Percentiles rank a stretch among this genome's conserved stretches.
Evolutionary conservation across 2,329 filamentous ascomycete genomes (phyloP).

Genomic region (Trichoderma brevicompactum): DNA sequence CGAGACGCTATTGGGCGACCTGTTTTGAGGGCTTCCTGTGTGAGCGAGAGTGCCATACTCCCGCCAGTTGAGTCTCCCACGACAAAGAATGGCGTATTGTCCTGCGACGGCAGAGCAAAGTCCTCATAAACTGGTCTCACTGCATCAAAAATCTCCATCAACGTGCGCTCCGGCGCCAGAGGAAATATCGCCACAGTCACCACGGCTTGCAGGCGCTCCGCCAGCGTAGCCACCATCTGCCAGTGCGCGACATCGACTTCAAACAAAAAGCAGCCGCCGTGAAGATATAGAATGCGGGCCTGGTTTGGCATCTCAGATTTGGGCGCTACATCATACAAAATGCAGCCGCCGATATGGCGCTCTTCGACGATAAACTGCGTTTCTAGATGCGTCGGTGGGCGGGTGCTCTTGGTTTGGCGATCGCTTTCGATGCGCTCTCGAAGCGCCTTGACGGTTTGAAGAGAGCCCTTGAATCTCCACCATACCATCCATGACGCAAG

Average conservation of each 20-base stretch:
- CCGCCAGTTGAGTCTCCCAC: slow-evolving; percentile 42
- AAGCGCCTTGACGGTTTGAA: slow-evolving; percentile 35
- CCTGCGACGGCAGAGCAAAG: slow-evolving; percentile 36
- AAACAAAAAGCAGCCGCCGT: slow-evolving; percentile 41
- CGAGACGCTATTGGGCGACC: slow-evolving; percentile 36
- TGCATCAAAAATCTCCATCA: slow-evolving; percentile 41
- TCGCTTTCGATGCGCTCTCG: slow-evolving; percentile 35
- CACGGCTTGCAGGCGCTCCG: slow-evolving; percentile 39
- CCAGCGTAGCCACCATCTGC: slow-evolving; percentile 37
- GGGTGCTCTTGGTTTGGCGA: slow-evolving; percentile 32
- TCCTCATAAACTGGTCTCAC: slow-evolving; percentile 42
- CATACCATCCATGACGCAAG: slow-evolving; percentile 38
- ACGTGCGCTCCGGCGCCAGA: slow-evolving; percentile 39
- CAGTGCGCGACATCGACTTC: slow-evolving; percentile 39
- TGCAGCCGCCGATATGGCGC: slow-evolving; percentile 31
- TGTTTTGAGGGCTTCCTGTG: slow-evolving; percentile 37
- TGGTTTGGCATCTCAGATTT: slow-evolving; percentile 39
- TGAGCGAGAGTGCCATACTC: slow-evolving; percentile 40
- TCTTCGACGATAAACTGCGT: slow-evolving; percentile 37
- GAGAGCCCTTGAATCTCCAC: slow-evolving; percentile 37
- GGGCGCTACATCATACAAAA: slow-evolving; percentile 39
- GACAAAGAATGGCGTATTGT: slow-evolving; percentile 38
- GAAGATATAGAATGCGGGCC: slow-evolving; percentile 40
- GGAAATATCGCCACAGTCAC: slow-evolving; percentile 42
- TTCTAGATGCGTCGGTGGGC: slow-evolving; percentile 36